Conservation (phyloP, 306 rosid genomes). For the Astragalus glycyphyllos region DNA sequence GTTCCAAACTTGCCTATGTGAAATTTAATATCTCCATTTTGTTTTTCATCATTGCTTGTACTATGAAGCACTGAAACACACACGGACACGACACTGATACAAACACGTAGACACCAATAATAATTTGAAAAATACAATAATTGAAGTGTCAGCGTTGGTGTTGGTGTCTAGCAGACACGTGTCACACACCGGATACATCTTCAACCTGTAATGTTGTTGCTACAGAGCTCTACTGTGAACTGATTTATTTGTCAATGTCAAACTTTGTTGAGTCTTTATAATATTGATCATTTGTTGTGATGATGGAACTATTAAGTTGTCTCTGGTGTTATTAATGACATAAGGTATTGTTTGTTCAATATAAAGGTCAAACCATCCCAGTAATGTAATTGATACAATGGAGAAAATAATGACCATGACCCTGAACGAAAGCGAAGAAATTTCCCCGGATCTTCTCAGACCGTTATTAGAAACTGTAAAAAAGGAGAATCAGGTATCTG, state of each 20-base stretch:
- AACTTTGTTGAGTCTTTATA: not conserved
- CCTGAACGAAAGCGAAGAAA: conserved; percentile 70
- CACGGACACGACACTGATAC: too few species aligned
- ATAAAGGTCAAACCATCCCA: conserved; percentile 66
- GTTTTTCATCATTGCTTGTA: not conserved
- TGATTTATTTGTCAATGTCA: not conserved
- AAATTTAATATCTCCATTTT: not conserved
- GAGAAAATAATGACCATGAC: conserved; percentile 68
- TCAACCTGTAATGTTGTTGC: too few species aligned
- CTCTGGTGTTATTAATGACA: too few species aligned
- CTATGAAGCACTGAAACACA: too few species aligned
- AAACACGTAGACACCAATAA: too few species aligned
- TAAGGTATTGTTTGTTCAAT: conserved; percentile 45
- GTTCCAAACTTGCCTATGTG: not conserved
- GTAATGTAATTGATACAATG: conserved; percentile 56
- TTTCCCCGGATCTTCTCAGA: conserved; percentile 65
- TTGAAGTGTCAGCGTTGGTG: too few species aligned
- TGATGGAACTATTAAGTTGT: not conserved
- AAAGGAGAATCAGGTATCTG: conserved; percentile 68
- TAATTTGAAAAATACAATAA: too few species aligned
- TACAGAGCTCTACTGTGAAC: too few species aligned
- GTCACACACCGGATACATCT: too few species aligned
- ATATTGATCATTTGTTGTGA: not conserved
- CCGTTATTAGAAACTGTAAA: conserved; percentile 60
- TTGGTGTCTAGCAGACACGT: too few species aligned